Evolutionary conservation across 2,329 filamentous ascomycete genomes (phyloP).

Genomic region (Lecanicillium sp.): DNA sequence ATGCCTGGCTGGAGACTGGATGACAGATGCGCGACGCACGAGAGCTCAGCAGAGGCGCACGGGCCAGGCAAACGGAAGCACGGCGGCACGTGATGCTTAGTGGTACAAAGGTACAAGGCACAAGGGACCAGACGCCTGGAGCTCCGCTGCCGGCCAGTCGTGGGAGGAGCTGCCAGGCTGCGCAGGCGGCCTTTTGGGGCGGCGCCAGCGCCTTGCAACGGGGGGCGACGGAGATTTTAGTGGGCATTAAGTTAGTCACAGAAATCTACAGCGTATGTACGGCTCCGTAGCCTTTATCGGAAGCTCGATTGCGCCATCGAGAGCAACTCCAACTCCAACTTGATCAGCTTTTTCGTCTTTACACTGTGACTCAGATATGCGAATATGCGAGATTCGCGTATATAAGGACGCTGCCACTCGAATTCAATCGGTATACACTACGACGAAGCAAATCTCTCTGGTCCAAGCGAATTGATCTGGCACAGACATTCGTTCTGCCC

Average conservation of each 20-base stretch:
- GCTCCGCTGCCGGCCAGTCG: too few relatives aligned
- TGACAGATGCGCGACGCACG: slow-evolving; percentile 1
- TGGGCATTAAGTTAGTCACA: slow-evolving; percentile 12
- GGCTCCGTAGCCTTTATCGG: slow-evolving; percentile 7
- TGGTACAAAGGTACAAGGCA: background rate
- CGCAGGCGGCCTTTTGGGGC: too few relatives aligned
- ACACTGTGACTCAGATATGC: background rate
- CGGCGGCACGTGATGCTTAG: slow-evolving; percentile 10
- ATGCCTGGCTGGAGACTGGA: slow-evolving; percentile 9
- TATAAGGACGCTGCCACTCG: too few relatives aligned
- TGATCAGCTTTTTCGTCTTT: background rate
- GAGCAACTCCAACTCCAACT: background rate
- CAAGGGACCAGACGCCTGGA: too few relatives aligned
- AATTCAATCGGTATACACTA: too few relatives aligned
- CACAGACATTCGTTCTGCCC: background rate
- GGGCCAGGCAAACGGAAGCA: slow-evolving; percentile 11
- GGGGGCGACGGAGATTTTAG: background rate
- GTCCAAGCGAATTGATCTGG: too few relatives aligned
- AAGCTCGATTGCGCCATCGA: slow-evolving; percentile 9
- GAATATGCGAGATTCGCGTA: background rate
- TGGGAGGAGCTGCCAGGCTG: too few relatives aligned
- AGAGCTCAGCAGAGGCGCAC: slow-evolving; percentile 9
- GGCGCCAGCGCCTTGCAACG: background rate
- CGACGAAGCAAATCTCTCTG: too few relatives aligned
- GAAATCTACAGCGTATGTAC: background rate